Base-by-base conservation (phyloP, 108 stramenopile genomes). In the Parietichytrium sp. region DNA sequence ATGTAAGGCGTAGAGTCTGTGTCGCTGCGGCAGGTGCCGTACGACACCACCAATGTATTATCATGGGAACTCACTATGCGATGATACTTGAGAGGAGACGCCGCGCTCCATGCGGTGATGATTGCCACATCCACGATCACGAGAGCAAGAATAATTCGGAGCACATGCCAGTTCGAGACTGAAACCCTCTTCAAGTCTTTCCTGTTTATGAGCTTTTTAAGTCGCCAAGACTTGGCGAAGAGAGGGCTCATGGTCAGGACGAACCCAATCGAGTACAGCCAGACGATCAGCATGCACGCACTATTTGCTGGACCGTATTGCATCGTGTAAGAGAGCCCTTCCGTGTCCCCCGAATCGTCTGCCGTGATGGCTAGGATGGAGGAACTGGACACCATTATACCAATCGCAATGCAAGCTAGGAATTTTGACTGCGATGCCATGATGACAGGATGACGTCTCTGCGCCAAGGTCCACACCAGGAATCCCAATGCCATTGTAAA, bases 171-270 rank as follows among this genome's bases (percentile, higher is more conserved):
- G 20, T 72, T 72, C n/a, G 61, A 45, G 61, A 72, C 45, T 33
- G 38, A 42, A 23, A 72, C 16, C 3, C 61, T 36, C 61, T 27
- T 72, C 61, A 72, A 45, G 20, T n/a, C 38, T 25, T 72, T 72
- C 23, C 45, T 72, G 61, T 72, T 72, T 16, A 72, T 42, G 2
- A 72, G 36, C 0, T 45, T 36, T 15, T 42, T 42, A 6, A 72
- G 61, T 10, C 61, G 61, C 61, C 61, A 72, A 23, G 61, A 72
- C 42, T 72, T 72, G 61, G 61, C 61, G 20, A 72, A 72, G 38
- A 72, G 42, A 1, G 61, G 10, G 10, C 38, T 45, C 20, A 72
- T 45, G 23, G 61, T 45, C 20, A 72, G 61, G 10, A 42, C 45
- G n/a, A 16, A 72, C 16, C 61, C 61, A 10, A 72, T 72, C 23